Conservation (phyloP, 495 filamentous ascomycete species). For the Gamarada debralockiae region DNA sequence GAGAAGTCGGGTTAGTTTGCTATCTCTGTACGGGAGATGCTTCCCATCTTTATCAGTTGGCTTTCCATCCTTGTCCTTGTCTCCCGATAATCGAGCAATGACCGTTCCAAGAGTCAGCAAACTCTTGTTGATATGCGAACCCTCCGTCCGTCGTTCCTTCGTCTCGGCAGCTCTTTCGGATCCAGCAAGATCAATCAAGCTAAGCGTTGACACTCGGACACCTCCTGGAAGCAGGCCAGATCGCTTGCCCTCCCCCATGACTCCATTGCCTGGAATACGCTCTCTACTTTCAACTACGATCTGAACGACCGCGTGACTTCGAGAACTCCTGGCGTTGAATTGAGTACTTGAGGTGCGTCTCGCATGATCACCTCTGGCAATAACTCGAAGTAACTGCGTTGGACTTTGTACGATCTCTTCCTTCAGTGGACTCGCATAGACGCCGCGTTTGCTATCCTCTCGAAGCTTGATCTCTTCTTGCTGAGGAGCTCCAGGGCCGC, state of each 20-base stretch:
- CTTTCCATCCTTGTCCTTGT: slow-evolving; percentile 79
- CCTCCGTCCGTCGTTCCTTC: slow-evolving; percentile 91
- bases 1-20: slow-evolving; percentile 89
- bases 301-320: slow-evolving; percentile 96
- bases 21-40: slow-evolving; percentile 94
- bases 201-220: slow-evolving; percentile 90
- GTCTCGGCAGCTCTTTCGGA: slow-evolving; percentile 94
- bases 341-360: slow-evolving; percentile 89
- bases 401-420: slow-evolving; percentile 99
- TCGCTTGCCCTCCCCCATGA: slow-evolving; percentile 61
- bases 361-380: slow-evolving; percentile 89
- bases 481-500: slow-evolving; percentile 39
- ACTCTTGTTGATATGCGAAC: slow-evolving; percentile 98
- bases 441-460: slow-evolving; percentile 92
- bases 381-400: slow-evolving; percentile 90
- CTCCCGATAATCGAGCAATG: slow-evolving; percentile 77
- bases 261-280: slow-evolving; percentile 57
- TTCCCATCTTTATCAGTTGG: slow-evolving; percentile 73
- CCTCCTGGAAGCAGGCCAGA: slow-evolving; percentile 79
- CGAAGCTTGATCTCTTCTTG: slow-evolving; percentile 93
- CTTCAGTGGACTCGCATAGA: slow-evolving; percentile 93
- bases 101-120: slow-evolving; percentile 93
- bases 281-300: slow-evolving; percentile 97
- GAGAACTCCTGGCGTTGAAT: slow-evolving; percentile 92
- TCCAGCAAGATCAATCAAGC: slow-evolving; percentile 92